Percentiles rank a stretch among this genome's conserved stretches.
These are phyloP conservation scores for Diutina neorugosa DNA, from an alignment of 1,139 yeast genomes.

Conservation along the genomic window DNA sequence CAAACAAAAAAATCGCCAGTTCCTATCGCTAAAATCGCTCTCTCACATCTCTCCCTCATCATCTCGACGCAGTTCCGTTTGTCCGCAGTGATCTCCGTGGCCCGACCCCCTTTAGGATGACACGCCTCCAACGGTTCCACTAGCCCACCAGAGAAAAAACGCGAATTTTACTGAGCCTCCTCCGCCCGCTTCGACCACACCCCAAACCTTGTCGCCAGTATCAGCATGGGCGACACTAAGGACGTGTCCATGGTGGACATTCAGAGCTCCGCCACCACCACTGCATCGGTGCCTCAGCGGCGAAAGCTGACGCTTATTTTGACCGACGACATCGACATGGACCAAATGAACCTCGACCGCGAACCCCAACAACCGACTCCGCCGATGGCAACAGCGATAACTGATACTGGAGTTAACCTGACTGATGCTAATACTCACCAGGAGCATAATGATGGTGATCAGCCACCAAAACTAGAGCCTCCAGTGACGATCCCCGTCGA, in stretches of 20 bases:
- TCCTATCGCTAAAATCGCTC: no score
- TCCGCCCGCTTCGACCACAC: neutral
- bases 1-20: no score
- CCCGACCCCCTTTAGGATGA: neutral
- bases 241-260: slow-evolving; percentile 36
- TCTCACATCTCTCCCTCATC: no score
- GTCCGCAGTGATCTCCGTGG: neutral
- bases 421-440: neutral
- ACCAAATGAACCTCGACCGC: slow-evolving; percentile 23
- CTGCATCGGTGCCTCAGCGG: slow-evolving; percentile 10
- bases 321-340: slow-evolving; percentile 28
- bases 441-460: slow-evolving; percentile 12
- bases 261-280: slow-evolving; percentile 14
- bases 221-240: slow-evolving; percentile 7
- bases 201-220: neutral
- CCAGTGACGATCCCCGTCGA: slow-evolving; percentile 46
- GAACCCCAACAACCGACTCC: slow-evolving; percentile 5
- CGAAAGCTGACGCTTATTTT: slow-evolving; percentile 30
- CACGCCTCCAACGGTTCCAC: neutral
- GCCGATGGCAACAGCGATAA: neutral
- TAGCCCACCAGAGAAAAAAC: neutral
- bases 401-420: neutral
- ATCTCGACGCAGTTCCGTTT: no score
- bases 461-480: slow-evolving; percentile 11
- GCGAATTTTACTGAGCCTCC: neutral